Percentiles rank a stretch among this genome's conserved stretches.
These are phyloP conservation scores for Aspergillus melleus DNA, from an alignment of 2,329 filamentous ascomycete genomes.

Conservation along the genomic window DNA sequence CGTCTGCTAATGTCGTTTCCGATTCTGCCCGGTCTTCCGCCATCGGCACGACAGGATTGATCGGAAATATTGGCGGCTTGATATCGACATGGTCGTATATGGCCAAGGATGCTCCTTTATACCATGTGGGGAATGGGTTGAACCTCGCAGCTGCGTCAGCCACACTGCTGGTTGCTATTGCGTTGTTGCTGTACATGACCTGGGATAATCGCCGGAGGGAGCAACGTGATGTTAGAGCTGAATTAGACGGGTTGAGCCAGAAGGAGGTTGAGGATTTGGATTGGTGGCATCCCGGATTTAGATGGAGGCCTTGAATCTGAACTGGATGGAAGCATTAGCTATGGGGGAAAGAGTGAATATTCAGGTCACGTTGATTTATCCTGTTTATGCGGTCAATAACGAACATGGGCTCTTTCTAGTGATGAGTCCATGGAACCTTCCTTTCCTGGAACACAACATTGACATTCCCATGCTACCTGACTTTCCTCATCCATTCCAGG, in stretches of 20 bases:
- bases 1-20: constrained; percentile 68
- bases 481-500: no score
- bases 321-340: no score
- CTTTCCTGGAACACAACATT: no score
- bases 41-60: constrained; percentile 68
- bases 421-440: no score
- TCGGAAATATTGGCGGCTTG: constrained; percentile 70
- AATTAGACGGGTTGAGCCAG: constrained; percentile 55
- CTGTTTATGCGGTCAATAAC: no score
- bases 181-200: constrained; percentile 61
- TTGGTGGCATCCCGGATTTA: constrained; percentile 61
- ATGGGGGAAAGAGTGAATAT: no score
- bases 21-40: constrained; percentile 68
- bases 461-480: no score
- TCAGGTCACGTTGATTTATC: no score
- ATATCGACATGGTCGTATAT: constrained; percentile 67
- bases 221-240: constrained; percentile 55
- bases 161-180: constrained; percentile 54
- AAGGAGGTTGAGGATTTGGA: constrained; percentile 61
- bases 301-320: constrained; percentile 15
- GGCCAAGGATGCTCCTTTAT: constrained; percentile 63
- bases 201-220: constrained; percentile 61
- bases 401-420: no score
- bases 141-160: constrained; percentile 64
- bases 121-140: constrained; percentile 69